A percentile compares a stretch with the other conserved stretches of the same genome.
phyloP scores from a whole-genome alignment of 1,284 basidiomycete species.

The Ganoderma lingzhi region DNA sequence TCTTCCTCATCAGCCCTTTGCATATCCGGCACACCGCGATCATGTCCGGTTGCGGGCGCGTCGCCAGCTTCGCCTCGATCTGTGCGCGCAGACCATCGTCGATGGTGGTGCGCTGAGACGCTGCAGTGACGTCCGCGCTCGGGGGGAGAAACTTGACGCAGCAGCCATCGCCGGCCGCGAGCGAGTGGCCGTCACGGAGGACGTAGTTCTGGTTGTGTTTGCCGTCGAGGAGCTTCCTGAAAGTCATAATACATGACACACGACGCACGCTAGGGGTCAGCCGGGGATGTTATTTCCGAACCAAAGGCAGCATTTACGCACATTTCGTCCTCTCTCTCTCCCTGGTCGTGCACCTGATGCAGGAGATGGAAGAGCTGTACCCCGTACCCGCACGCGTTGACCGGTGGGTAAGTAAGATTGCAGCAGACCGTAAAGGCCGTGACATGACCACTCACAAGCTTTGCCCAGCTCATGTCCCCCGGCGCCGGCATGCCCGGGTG shows the following conservation, averaged over 20 bases:
- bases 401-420: not conserved
- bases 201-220: not conserved
- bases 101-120: conserved; percentile 1
- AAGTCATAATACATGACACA: too few relatives aligned
- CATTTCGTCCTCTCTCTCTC: not conserved
- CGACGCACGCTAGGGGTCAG: not conserved
- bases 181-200: not conserved
- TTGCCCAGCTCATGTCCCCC: conserved; percentile 7
- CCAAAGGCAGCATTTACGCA: not conserved
- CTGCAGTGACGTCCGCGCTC: conserved; percentile 4
- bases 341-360: not conserved
- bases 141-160: conserved; percentile 16
- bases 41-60: not conserved
- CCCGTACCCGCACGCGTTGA: not conserved
- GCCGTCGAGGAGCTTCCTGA: not conserved
- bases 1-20: conserved; percentile 8
- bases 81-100: conserved; percentile 7
- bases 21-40: conserved; percentile 12
- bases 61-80: conserved; percentile 10
- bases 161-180: not conserved
- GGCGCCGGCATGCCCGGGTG: conserved; percentile 15
- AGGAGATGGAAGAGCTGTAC: not conserved
- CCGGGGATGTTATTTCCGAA: not conserved
- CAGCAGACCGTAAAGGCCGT: not conserved
- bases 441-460: conserved; percentile 14